A percentile compares a stretch with the other conserved stretches of the same genome.
Evolutionary conservation across 2,329 filamentous ascomycete species (phyloP).

Genomic region (Byssothecium circinans): DNA sequence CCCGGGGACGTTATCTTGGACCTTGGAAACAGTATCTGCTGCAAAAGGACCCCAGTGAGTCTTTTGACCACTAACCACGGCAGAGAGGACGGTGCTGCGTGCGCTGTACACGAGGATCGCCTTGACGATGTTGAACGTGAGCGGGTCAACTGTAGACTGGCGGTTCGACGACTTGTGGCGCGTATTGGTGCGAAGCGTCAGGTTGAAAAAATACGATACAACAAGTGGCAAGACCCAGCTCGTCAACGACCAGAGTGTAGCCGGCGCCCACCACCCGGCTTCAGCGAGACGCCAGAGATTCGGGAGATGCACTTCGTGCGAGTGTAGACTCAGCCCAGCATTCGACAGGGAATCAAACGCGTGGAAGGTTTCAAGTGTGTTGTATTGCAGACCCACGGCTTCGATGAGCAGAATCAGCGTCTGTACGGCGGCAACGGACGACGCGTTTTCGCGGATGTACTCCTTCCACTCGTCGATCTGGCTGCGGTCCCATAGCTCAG

Average conservation of each 20-base stretch:
- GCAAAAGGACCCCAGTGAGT: constrained; percentile 59
- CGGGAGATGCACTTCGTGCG: constrained; percentile 67
- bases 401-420: constrained; percentile 60
- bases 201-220: constrained; percentile 87
- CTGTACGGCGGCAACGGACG: constrained; percentile 61
- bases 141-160: constrained; percentile 73
- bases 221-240: constrained; percentile 69
- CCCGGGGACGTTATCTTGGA: constrained; percentile 69
- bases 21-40: constrained; percentile 60
- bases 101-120: constrained; percentile 79
- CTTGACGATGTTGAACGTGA: constrained; percentile 89
- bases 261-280: constrained; percentile 79
- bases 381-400: constrained; percentile 65
- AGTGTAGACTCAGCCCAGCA: constrained; percentile 51
- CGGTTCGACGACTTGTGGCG: constrained; percentile 46
- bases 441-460: constrained; percentile 68
- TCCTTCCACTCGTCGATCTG: constrained; percentile 68
- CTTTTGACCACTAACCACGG: constrained; percentile 56
- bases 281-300: constrained; percentile 80
- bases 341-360: constrained; percentile 72
- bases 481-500: constrained; percentile 64
- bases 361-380: constrained; percentile 71
- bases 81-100: constrained; percentile 53
- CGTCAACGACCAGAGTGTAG: constrained; percentile 74
- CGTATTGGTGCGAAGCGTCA: constrained; percentile 63